Evolutionary conservation across 2,329 filamentous ascomycete species (phyloP), one percentile per base, ranked within the genome.

Genomic region (Sporothrix mexicana): DNA sequence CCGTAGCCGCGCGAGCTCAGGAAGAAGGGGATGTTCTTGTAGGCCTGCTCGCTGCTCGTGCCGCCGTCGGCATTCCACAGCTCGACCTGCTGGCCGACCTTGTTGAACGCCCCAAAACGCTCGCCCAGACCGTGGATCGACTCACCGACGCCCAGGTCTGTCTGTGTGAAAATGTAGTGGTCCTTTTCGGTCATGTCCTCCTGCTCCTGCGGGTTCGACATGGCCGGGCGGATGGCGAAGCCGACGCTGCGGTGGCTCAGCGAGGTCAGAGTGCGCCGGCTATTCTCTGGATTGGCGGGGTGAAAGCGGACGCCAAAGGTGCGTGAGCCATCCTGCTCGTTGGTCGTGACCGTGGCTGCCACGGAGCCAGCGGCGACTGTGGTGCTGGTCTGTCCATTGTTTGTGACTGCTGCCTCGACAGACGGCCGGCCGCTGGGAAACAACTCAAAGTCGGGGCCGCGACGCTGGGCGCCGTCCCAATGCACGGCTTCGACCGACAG

Each of bases 61-160:
- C 91, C 91, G 6, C 88, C 88, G 76, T 90, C 88, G 15, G 86
- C 85, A 76, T 90, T 90, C 87, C 87, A 90, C 8, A 94, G 85
- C 72, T 88, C 84, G 9, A 94, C 82, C 13, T 86, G 85, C 80
- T 94, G 92, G 13, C 92, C 92, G 57, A 93, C 89, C 80, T 93
- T 94, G 79, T 92, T 91, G 81, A 92, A 92, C 7, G 91, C 88
- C 0, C 92, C 92, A 78, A 94, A 95, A 15, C 92, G 85, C 81
- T 94, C 92, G 1, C 92, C 92, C 3, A 94, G 85, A 0, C 92
- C 92, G 79, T 93, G 91, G 15, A 94, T 86, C 0, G 89, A 88
- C 80, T 94, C 92, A 41, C 87, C 87, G 0, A 88, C 86, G 2
- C 82, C 81, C 1, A 89, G 81, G 5, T 83, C 85, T 0, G 86